Percentiles rank a stretch among this genome's conserved stretches.
phyloP scores from a whole-genome alignment of 2,329 filamentous ascomycete genomes.

The Neonectria ditissima region DNA sequence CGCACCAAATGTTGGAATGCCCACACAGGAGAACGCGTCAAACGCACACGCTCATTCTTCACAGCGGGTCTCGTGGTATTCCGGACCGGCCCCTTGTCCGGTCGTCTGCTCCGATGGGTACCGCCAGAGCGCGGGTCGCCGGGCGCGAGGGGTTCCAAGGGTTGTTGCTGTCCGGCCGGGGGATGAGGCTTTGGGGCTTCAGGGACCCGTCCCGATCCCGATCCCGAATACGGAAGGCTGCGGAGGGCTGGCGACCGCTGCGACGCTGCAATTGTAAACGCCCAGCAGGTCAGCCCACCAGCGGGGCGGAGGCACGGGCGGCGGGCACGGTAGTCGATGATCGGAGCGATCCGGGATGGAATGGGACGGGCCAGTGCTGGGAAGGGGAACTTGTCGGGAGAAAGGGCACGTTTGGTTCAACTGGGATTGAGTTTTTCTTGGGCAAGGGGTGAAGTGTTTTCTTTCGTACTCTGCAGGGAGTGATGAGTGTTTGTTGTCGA shows the following conservation, averaged over 20 bases:
- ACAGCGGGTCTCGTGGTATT: conserved; percentile 2
- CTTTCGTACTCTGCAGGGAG: neutral
- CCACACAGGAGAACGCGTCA: neutral
- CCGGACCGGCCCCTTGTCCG: conserved; percentile 22
- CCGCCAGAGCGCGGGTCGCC: conserved; percentile 14
- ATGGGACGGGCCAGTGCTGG: conserved; percentile 31
- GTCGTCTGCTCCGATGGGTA: conserved; percentile 5
- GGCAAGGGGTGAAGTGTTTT: neutral
- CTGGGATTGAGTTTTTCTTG: neutral
- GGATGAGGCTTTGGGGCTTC: conserved; percentile 10
- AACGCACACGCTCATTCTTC: neutral
- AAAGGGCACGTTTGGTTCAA: conserved; percentile 10
- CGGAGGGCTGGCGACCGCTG: conserved; percentile 23
- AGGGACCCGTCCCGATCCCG: conserved; percentile 34
- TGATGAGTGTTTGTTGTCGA: neutral
- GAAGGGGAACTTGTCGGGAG: conserved; percentile 10
- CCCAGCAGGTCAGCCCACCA: conserved; percentile 41
- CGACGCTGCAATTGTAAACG: neutral
- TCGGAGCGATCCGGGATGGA: conserved; percentile 42
- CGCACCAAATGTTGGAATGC: neutral
- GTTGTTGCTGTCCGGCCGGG: conserved; percentile 26
- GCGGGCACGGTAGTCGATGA: conserved; percentile 32
- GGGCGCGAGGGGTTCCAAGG: conserved; percentile 11
- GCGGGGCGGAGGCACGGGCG: conserved; percentile 38
- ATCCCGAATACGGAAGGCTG: conserved; percentile 42